Evolutionary conservation across 73 alveolate genomes (phyloP).

Genomic region (Blepharisma japonicum): DNA sequence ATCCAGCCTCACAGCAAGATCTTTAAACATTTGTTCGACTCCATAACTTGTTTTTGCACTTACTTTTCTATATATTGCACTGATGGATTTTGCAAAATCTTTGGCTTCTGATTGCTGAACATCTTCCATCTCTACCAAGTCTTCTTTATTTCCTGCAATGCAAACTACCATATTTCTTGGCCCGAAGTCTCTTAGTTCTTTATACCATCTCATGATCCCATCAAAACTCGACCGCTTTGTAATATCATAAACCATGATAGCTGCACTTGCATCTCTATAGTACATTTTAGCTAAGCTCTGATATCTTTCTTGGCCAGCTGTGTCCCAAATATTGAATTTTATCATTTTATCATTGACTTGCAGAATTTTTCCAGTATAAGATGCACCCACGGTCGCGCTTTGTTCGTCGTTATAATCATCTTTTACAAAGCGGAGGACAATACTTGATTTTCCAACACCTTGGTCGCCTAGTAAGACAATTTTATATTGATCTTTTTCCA

Average conservation of each 20-base stretch:
- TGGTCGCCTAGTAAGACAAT: slow-evolving; percentile 82
- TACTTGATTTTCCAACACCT: slow-evolving; percentile 83
- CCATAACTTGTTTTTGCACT: slow-evolving; percentile 58
- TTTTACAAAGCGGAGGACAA: slow-evolving; percentile 52
- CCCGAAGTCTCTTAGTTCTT: slow-evolving; percentile 44
- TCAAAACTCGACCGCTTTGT: slow-evolving; percentile 47
- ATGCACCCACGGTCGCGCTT: slow-evolving; percentile 79
- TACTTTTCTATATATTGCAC: slow-evolving; percentile 43
- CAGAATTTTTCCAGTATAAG: slow-evolving; percentile 58
- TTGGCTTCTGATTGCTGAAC: slow-evolving; percentile 51
- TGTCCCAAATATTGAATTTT: slow-evolving; percentile 55
- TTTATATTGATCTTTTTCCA: slow-evolving; percentile 42
- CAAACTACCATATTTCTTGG: slow-evolving; percentile 51
- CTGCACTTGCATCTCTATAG: slow-evolving; percentile 53
- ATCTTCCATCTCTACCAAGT: slow-evolving; percentile 60
- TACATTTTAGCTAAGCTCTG: slow-evolving; percentile 49
- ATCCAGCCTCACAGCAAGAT: slow-evolving; percentile 44
- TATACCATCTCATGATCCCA: slow-evolving; percentile 67
- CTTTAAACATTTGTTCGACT: slow-evolving; percentile 47
- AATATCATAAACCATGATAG: slow-evolving; percentile 43
- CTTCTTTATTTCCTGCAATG: slow-evolving; percentile 72
- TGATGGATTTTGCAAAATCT: slow-evolving; percentile 36
- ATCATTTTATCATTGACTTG: slow-evolving; percentile 35
- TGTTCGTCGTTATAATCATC: slow-evolving; percentile 48
- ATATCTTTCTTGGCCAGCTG: slow-evolving; percentile 65